phyloP scores from a whole-genome alignment of 768 basidiomycete species.

The Auriscalpium vulgare region DNA sequence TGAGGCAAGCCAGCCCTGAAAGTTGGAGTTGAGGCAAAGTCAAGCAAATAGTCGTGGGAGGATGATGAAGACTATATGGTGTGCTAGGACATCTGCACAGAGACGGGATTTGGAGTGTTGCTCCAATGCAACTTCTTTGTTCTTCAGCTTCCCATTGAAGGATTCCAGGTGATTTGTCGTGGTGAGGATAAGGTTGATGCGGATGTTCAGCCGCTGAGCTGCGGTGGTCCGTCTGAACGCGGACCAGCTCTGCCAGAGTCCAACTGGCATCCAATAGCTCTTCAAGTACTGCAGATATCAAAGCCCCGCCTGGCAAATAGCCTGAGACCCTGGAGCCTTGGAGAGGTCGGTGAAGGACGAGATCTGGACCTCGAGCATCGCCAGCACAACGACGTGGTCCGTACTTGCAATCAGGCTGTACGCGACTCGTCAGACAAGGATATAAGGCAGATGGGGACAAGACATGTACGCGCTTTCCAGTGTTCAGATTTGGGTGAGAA shows the following conservation, averaged over 20 bases:
- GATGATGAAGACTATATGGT: slow-evolving; percentile 13
- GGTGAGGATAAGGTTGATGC: no score
- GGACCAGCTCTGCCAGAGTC: background rate
- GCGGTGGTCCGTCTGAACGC: background rate
- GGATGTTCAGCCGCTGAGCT: background rate
- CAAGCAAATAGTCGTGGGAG: slow-evolving; percentile 17
- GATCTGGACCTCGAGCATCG: background rate
- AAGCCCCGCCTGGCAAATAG: background rate
- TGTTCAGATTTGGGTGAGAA: background rate
- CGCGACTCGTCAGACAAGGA: no score
- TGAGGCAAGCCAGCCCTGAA: background rate
- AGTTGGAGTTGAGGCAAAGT: background rate
- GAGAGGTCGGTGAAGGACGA: no score
- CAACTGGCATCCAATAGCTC: background rate
- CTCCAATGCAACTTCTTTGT: slow-evolving; percentile 21
- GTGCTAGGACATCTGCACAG: slow-evolving; percentile 22
- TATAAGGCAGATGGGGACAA: no score
- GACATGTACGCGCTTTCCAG: no score
- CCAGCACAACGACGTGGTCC: no score
- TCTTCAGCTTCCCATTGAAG: slow-evolving; percentile 30
- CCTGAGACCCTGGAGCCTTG: no score
- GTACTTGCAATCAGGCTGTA: no score
- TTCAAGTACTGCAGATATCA: background rate
- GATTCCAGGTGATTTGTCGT: slow-evolving; percentile 36
- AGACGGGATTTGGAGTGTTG: slow-evolving; percentile 23